phyloP scores from a whole-genome alignment of 257 asterid species.

The Ajuga chamaepitys region DNA sequence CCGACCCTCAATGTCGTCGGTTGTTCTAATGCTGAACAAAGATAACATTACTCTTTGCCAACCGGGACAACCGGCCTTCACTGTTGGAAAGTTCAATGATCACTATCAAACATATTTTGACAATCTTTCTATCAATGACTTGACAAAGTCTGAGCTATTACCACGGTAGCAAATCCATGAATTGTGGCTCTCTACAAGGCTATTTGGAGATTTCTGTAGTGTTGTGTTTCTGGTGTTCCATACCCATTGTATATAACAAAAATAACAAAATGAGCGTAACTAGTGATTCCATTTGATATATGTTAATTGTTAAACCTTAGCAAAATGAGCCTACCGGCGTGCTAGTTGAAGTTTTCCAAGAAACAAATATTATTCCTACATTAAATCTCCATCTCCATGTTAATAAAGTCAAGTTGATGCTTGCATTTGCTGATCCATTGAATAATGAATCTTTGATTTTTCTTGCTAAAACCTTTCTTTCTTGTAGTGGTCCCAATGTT shows the following conservation, averaged over 20 bases:
- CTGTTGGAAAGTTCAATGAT: neutral
- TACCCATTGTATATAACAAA: too few species aligned
- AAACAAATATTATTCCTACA: too few species aligned
- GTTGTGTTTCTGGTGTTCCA: too few species aligned
- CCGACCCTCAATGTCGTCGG: constrained; percentile 25
- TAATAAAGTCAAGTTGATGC: neutral
- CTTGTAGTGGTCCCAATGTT: neutral
- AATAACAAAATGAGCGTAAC: too few species aligned
- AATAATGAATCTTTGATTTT: neutral
- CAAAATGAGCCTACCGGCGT: neutral
- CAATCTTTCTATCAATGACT: neutral
- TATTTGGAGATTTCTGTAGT: neutral
- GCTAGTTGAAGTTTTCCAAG: neutral
- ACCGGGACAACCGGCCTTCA: constrained; percentile 13
- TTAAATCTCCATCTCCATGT: neutral
- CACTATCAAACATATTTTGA: neutral
- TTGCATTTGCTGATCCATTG: neutral
- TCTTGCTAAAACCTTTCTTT: neutral
- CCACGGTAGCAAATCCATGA: constrained; percentile 1
- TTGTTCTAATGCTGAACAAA: constrained; percentile 20
- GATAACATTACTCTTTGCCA: neutral
- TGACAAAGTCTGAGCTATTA: constrained; percentile 7
- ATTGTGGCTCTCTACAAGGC: neutral
- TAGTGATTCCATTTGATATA: too few species aligned
- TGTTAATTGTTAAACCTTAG: too few species aligned